Base-by-base conservation (phyloP, 2,329 filamentous ascomycete genomes). In the Botrytis paeoniae region DNA sequence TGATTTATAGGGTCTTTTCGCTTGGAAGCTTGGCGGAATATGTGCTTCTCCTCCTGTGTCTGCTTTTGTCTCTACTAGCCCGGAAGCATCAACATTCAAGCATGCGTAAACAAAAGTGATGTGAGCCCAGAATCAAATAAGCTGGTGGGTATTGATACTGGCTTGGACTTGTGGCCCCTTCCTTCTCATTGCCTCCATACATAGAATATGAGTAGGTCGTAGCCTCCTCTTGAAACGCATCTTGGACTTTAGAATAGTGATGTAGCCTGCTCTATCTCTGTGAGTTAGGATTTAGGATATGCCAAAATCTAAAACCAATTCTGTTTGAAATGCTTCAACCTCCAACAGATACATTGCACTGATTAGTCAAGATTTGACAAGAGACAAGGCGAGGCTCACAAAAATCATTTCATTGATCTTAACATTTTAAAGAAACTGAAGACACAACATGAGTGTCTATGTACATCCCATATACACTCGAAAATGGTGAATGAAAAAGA, bases 111-210 rank as follows among this genome's bases (percentile, higher is more conserved):
- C 14, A 18, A 18, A 2, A 18, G 20, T 22, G 9, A 32, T 39
- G 1, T 5, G n/a, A 48, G 2, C 2, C 2, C 6, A 18, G 9
- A 12, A 25, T 22, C 8, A 43, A 29, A 7, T 0, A 8, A 35
- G 51, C 18, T 48, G 20, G 16, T 12, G 3, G 7, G 4, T 9
- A 43, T 29, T 10, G 37, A 63, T 63, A 6, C 2, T 20, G 39
- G 8, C 1, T n/a, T 0, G 3, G 9, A 29, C 4, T 2, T 54
- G 1, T 4, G 18, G 12, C 3, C 35, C 37, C 7, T n/a, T 29
- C 1, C 32, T 12, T 7, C 10, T 3, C 12, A n/a, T 18, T 29
- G 12, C n/a, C 22, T 37, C 6, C 35, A 4, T 43, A 6, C 16
- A 63, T 18, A 43, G 2, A 63, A 32, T 20, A 32, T 20, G 41